These are phyloP conservation scores for Sporothrix inflata DNA, from an alignment of 2,329 filamentous ascomycete genomes.

Conservation along the genomic window DNA sequence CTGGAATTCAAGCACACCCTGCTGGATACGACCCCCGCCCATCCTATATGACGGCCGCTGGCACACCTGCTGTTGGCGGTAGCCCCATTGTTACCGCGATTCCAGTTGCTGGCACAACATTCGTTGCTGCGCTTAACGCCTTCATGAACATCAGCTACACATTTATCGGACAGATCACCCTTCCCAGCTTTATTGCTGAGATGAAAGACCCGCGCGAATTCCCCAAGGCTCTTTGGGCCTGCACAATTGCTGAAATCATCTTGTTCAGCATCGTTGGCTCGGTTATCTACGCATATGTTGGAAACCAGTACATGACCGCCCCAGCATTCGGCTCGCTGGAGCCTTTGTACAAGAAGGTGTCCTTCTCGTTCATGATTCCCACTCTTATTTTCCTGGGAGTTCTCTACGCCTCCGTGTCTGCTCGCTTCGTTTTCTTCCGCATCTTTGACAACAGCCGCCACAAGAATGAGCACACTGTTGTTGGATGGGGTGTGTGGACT, in stretches of 20 bases:
- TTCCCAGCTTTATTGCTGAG: constrained; percentile 93
- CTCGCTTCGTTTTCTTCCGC: constrained; percentile 90
- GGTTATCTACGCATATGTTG: constrained; percentile 84
- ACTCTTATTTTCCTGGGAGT: constrained; percentile 92
- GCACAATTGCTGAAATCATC: constrained; percentile 85
- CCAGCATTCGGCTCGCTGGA: constrained; percentile 86
- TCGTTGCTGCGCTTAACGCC: constrained; percentile 80
- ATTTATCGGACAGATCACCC: constrained; percentile 92
- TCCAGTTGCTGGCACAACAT: constrained; percentile 72
- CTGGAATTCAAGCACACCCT: constrained; percentile 74
- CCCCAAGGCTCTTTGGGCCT: constrained; percentile 88
- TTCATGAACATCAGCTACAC: constrained; percentile 97
- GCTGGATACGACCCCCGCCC: constrained; percentile 62
- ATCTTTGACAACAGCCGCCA: constrained; percentile 76
- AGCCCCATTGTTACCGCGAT: constrained; percentile 69
- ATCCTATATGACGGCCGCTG: constrained; percentile 42
- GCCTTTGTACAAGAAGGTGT: constrained; percentile 80
- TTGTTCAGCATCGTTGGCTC: constrained; percentile 82
- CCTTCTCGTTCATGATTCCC: constrained; percentile 94
- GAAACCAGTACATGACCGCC: constrained; percentile 83
- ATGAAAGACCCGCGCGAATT: constrained; percentile 84
- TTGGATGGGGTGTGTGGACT: constrained; percentile 80
- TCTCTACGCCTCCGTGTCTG: constrained; percentile 86
- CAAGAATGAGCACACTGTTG: constrained; percentile 76
- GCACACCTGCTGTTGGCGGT: constrained; percentile 49